Evolutionary conservation across 1,139 yeast species (phyloP).

Genomic region (Sugiyamaella xylanicola): DNA sequence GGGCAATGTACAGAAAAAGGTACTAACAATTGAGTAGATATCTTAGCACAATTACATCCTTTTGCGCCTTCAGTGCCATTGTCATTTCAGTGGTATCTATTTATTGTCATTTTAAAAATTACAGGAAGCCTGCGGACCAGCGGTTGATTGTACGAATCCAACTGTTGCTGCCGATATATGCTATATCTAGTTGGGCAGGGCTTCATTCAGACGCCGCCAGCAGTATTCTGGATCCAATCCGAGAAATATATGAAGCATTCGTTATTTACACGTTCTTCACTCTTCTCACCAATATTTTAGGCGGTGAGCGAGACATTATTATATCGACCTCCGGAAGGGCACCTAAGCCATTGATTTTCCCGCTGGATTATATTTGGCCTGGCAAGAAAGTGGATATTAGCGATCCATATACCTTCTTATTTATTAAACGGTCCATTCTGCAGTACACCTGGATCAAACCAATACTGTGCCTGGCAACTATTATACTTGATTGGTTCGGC

Average conservation of each 20-base stretch:
- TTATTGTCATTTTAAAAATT: conserved; percentile 60
- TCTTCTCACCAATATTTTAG: conserved; percentile 76
- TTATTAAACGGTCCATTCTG: conserved; percentile 79
- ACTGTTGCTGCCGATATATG: conserved; percentile 53
- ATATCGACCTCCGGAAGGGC: conserved; percentile 70
- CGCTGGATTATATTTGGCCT: conserved; percentile 58
- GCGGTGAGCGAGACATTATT: conserved; percentile 88
- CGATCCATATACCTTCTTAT: conserved; percentile 77
- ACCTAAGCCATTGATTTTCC: conserved; percentile 63
- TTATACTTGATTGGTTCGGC: conserved; percentile 55
- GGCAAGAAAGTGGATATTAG: conserved; percentile 69
- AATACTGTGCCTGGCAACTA: conserved; percentile 59
- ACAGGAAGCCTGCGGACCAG: conserved; percentile 88
- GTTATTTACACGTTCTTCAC: conserved; percentile 92
- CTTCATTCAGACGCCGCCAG: conserved; percentile 52
- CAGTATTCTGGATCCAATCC: conserved; percentile 65
- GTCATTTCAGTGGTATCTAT: conserved; percentile 52
- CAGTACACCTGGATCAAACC: conserved; percentile 98
- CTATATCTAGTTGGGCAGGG: conserved; percentile 59
- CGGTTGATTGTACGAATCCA: conserved; percentile 81
- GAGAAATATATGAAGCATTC: conserved; percentile 94
- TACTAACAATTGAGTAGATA: conserved; percentile 1
- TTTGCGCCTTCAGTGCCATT: conserved; percentile 41
- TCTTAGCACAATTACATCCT: conserved; percentile 1
- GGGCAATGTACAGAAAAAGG: background rate